Evolutionary conservation across 1,284 basidiomycete species (phyloP), one percentile per base, ranked within the genome.

Genomic region (Phellopilus nigrolimitatus): DNA sequence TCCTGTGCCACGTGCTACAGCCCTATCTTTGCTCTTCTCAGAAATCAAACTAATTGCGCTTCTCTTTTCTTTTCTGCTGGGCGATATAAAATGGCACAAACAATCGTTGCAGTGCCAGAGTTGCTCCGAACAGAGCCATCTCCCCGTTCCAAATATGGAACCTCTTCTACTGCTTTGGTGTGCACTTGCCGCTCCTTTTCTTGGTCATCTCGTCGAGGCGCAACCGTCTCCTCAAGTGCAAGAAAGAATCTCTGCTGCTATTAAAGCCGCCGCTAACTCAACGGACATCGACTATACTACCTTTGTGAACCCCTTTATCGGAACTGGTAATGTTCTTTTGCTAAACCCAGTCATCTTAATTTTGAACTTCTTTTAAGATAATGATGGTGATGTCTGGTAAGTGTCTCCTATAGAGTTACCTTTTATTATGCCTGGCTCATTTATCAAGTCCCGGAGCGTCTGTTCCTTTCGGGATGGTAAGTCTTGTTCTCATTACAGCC

Each of bases 251-350:
- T 68, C 74, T n/a, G 70, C 71, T 22, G 82, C 82, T 15, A 84
- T 84, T 57, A 68, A 73, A 49, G 69, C 68, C 47, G 78, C 80
- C 21, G 70, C 68, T 2, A 71, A 74, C 51, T 62, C 70, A 24
- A 64, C 74, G 2, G 50, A 57, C 34, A 70, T 62, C 64, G 80
- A 84, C 64, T 84, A 81, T 60, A 82, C 82, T 1, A 68, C 74
- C 37, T 84, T 84, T 56, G 82, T 84, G 15, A 84, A 84, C 58
- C 79, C 80, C 4, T 84, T 82, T 66, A 83, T 84, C 58, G 82
- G 82, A 13, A 83, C 80, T 47, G 76, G 76, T 76, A 55, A 36
- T 64, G 84, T 84, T 60, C 79, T 79, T 48, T 81, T 82, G 79
- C 79, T 79, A 56, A 52, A 68, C 60, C 24, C 12, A 7, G 8